Evolutionary conservation across 768 basidiomycete species (phyloP).

Genomic region (Lentinula edodes): DNA sequence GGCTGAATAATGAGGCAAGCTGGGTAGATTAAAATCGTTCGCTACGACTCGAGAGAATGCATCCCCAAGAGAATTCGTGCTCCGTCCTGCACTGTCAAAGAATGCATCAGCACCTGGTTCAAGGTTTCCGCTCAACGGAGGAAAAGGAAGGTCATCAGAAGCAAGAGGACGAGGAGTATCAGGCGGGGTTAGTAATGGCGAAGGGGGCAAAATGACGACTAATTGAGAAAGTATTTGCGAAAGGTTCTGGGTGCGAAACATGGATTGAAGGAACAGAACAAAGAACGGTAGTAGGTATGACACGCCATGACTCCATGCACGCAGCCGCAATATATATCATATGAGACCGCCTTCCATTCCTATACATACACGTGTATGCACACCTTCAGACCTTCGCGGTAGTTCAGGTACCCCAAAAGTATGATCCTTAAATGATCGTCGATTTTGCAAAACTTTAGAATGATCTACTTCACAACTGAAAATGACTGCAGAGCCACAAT

Average conservation of each 20-base stretch:
- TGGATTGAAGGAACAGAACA: background rate
- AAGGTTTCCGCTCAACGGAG: background rate
- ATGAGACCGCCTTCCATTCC: background rate
- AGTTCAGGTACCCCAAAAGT: background rate
- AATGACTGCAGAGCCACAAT: background rate
- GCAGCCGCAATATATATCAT: background rate
- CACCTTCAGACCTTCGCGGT: background rate
- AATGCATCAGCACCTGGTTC: background rate
- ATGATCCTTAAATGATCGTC: background rate
- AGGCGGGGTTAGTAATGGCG: background rate
- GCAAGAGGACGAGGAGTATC: background rate
- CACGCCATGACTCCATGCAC: background rate
- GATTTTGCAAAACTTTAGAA: no score
- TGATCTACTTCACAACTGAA: background rate
- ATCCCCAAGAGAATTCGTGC: background rate
- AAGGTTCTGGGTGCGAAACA: background rate
- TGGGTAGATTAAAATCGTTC: background rate
- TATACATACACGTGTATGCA: background rate
- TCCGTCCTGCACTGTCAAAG: background rate
- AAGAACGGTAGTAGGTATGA: background rate
- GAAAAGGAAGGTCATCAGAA: background rate
- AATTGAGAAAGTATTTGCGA: background rate
- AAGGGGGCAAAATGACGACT: constrained; percentile 1
- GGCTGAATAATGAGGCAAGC: background rate
- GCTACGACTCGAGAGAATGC: background rate